Evolutionary conservation across 1,284 basidiomycete genomes (phyloP).

Genomic region (Ganoderma lingzhi): DNA sequence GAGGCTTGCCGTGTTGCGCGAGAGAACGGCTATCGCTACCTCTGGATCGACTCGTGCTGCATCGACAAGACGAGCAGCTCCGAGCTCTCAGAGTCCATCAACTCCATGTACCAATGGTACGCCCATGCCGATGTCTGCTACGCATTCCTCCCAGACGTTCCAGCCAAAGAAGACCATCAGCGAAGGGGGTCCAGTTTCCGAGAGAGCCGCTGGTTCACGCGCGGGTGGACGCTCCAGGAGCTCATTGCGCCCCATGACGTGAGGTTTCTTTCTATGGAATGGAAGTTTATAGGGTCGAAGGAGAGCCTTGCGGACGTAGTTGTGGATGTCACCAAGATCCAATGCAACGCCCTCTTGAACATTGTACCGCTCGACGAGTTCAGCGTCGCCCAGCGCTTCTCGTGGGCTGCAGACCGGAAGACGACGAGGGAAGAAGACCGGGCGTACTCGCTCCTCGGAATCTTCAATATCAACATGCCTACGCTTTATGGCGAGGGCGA

Average conservation of each 20-base stretch:
- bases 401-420: background rate
- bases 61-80: slow-evolving; percentile 6
- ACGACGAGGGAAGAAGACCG: background rate
- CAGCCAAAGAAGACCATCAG: slow-evolving; percentile 15
- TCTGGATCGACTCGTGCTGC: slow-evolving; percentile 7
- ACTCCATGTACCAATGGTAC: slow-evolving; percentile 4
- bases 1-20: background rate
- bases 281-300: background rate
- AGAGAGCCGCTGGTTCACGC: slow-evolving; percentile 10
- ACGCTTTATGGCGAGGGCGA: background rate
- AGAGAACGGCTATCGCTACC: background rate
- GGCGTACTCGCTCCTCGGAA: background rate
- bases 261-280: background rate
- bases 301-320: background rate
- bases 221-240: background rate
- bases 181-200: slow-evolving; percentile 14
- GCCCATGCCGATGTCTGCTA: background rate
- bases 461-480: slow-evolving; percentile 1
- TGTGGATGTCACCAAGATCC: background rate
- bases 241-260: background rate
- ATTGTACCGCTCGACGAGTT: background rate
- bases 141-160: background rate
- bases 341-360: background rate
- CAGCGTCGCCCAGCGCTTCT: background rate
- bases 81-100: slow-evolving; percentile 1